A percentile compares a stretch with the other conserved stretches of the same genome.
phyloP scores from a whole-genome alignment of 495 filamentous ascomycete genomes.

The Parachaetomium inaequale region DNA sequence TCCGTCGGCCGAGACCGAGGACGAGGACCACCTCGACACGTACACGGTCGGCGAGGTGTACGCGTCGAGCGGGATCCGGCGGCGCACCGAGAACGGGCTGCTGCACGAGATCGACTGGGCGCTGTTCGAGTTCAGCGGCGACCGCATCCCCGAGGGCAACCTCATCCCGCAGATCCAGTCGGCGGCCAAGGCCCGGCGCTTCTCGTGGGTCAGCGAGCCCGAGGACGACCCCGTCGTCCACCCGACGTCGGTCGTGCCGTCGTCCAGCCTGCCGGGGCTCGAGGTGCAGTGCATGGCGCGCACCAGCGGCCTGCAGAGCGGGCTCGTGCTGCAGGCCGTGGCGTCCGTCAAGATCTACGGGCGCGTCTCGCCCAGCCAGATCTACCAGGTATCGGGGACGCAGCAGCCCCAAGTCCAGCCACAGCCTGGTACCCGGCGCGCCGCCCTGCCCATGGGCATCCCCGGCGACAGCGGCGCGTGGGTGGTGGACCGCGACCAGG shows the following conservation, averaged over 20 bases:
- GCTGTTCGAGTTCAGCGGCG: constrained; percentile 72
- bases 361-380: constrained; percentile 72
- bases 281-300: constrained; percentile 88
- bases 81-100: constrained; percentile 57
- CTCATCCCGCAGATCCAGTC: constrained; percentile 40
- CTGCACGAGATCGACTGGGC: constrained; percentile 97
- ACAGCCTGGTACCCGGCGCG: neutral
- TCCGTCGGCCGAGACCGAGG: constrained; percentile 45
- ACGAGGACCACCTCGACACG: constrained; percentile 65
- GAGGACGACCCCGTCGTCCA: constrained; percentile 20
- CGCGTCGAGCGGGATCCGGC: constrained; percentile 81
- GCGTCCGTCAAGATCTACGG: constrained; percentile 78
- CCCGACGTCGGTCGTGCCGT: constrained; percentile 44
- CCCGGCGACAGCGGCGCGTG: constrained; percentile 92
- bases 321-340: constrained; percentile 69
- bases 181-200: neutral
- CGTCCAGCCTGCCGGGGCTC: constrained; percentile 58
- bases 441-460: constrained; percentile 48
- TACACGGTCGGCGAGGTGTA: constrained; percentile 79
- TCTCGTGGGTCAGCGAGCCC: neutral
- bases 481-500: constrained; percentile 77
- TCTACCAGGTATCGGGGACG: constrained; percentile 63
- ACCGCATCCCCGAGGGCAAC: constrained; percentile 68
- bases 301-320: constrained; percentile 77
- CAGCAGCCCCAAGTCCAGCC: neutral